phyloP scores from a whole-genome alignment of 2,329 filamentous ascomycete genomes.

The Rhinocladiella similis region DNA sequence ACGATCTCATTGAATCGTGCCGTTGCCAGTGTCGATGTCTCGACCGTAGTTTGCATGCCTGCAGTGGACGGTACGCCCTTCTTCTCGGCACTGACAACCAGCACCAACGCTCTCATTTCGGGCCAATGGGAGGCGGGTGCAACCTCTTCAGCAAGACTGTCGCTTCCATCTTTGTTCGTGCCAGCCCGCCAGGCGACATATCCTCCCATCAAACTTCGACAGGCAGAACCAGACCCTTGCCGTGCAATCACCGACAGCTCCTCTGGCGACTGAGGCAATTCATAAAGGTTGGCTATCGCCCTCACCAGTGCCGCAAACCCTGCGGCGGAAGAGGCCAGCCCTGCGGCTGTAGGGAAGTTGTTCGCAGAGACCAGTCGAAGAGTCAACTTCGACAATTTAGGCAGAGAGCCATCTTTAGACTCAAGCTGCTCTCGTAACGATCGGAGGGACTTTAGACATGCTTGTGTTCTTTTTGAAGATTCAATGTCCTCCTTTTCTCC shows the following conservation, averaged over 20 bases:
- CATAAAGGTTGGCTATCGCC: conserved; percentile 88
- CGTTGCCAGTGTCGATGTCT: conserved; percentile 83
- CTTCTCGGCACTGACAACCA: conserved; percentile 90
- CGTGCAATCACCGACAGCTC: conserved; percentile 87
- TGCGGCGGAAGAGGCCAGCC: conserved; percentile 62
- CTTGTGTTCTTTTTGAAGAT: conserved; percentile 84
- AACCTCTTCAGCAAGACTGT: conserved; percentile 85
- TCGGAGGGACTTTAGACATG: conserved; percentile 86
- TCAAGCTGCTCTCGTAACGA: conserved; percentile 75
- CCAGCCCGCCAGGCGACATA: conserved; percentile 96
- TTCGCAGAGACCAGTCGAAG: conserved; percentile 92
- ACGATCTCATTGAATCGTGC: conserved; percentile 75
- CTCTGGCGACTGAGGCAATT: conserved; percentile 74
- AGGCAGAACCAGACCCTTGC: conserved; percentile 93
- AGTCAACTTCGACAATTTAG: conserved; percentile 73
- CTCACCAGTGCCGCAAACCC: conserved; percentile 64
- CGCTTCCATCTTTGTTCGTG: conserved; percentile 70
- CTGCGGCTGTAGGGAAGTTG: conserved; percentile 98
- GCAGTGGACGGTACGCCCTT: conserved; percentile 91
- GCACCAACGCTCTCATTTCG: conserved; percentile 85
- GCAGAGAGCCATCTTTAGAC: conserved; percentile 68
- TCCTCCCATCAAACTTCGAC: conserved; percentile 80
- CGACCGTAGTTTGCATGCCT: conserved; percentile 96
- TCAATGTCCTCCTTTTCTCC: conserved; percentile 75
- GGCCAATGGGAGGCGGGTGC: conserved; percentile 91